Evolutionary conservation across 345 rosid species (phyloP), one percentile per base, ranked within the genome.

Genomic region (Atalantia buxifolia): DNA sequence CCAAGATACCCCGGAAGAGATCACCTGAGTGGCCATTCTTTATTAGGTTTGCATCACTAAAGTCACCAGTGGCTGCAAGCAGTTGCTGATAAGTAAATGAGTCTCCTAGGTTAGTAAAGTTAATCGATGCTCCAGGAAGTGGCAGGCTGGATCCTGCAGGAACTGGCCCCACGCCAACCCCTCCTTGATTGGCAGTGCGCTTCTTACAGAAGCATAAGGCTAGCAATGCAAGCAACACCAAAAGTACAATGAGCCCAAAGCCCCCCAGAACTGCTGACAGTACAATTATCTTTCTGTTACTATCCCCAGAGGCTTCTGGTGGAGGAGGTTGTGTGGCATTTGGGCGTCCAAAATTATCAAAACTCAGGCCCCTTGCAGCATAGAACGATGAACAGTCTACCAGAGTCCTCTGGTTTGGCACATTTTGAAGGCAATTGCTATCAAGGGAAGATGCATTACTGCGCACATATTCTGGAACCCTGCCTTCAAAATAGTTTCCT

Each of bases 21-120:
- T 84, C 92, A 66, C 99, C 99, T 0, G 99, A 97, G 77, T 94
- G 99, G 45, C 99, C 99, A 33, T 87, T 85, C 85, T 92, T 97
- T 65, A 97, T 91, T 81, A 97, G 90, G 83, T 88, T 94, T 1
- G 82, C 83, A 59, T 92, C 98, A 76, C 71, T 85, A 66, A 94
- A 93, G 16, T 90, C 89, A 69, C 85, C 87, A 6, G 98, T 93
- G 72, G 98, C 95, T 63, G 80, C 85, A 4, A 92, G 88, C 80
- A 94, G 90, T 85, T 92, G 95, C 80, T 92, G 93, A 80, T 90
- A 90, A 6, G 94, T 78, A 86, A 85, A 93, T 25, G 91, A 80
- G 71, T 90, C 93, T 28, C 99, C 99, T 50, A 94, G 86, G 63
- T 85, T 88, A 12, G 93, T 88, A 69, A 94, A 81, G 80, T 87